Evolutionary conservation across 164 flowering plant species (phyloP).

Genomic region (Hamamelis virginiana): DNA sequence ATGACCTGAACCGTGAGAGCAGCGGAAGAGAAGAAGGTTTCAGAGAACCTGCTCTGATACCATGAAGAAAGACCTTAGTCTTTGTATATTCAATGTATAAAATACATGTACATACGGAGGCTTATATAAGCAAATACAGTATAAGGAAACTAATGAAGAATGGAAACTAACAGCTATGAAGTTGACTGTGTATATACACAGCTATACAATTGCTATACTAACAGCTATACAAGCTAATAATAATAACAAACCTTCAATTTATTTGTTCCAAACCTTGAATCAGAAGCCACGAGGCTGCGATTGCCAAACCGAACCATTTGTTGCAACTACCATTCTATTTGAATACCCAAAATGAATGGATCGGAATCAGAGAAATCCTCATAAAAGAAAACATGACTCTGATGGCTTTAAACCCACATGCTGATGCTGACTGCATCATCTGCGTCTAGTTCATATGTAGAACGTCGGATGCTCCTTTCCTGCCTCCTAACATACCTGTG

Average conservation of each 20-base stretch:
- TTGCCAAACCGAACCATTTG: conserved; percentile 96
- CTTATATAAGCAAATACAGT: too few relatives aligned
- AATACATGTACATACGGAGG: too few relatives aligned
- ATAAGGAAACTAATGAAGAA: too few relatives aligned
- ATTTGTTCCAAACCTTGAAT: conserved; percentile 86
- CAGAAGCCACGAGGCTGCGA: conserved; percentile 69
- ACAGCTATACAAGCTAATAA: background rate
- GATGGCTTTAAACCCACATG: conserved; percentile 87
- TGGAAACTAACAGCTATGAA: too few relatives aligned
- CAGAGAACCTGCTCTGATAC: too few relatives aligned
- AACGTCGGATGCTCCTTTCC: conserved; percentile 86
- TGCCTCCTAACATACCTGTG: conserved; percentile 86
- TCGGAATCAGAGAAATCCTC: conserved; percentile 80
- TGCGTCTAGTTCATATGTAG: conserved; percentile 67
- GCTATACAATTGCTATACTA: background rate
- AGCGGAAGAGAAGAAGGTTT: too few relatives aligned
- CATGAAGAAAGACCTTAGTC: too few relatives aligned
- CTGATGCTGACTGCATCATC: conserved; percentile 80
- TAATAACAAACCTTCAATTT: conserved; percentile 71
- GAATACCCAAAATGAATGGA: conserved; percentile 82
- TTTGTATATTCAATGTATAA: too few relatives aligned
- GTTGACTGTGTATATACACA: background rate
- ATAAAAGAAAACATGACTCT: conserved; percentile 68
- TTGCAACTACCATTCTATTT: conserved; percentile 98
- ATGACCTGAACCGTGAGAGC: too few relatives aligned